phyloP scores from a whole-genome alignment of 2,329 filamentous ascomycete genomes.

The Delphinella strobiligena region DNA sequence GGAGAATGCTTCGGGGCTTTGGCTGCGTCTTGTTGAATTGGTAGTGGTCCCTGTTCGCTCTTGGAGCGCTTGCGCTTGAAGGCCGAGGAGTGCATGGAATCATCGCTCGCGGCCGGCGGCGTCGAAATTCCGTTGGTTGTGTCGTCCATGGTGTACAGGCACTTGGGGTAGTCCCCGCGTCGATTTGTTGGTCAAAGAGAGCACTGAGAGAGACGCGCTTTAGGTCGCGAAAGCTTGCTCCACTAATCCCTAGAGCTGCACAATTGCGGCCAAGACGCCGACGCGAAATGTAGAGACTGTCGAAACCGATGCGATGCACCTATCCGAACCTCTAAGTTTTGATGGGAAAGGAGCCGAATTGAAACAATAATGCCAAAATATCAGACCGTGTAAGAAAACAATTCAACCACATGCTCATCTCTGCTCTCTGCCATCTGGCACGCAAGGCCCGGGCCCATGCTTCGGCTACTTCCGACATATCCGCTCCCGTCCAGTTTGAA shows the following conservation, averaged over 20 bases:
- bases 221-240: no score
- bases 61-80: slow-evolving; percentile 36
- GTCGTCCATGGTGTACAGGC: slow-evolving; percentile 6
- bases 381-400: no score
- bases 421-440: background rate
- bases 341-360: no score
- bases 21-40: background rate
- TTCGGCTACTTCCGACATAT: background rate
- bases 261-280: no score
- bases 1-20: slow-evolving; percentile 1
- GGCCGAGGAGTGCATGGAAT: slow-evolving; percentile 7
- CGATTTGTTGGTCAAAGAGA: no score
- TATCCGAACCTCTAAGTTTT: no score
- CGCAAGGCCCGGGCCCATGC: background rate
- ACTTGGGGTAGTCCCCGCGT: slow-evolving; percentile 3
- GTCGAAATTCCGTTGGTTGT: slow-evolving; percentile 5
- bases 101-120: slow-evolving; percentile 4
- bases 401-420: no score
- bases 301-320: no score
- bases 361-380: no score
- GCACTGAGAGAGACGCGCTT: background rate
- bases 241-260: no score
- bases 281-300: no score
- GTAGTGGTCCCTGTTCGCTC: slow-evolving; percentile 17
- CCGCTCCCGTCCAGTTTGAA: no score